Evolutionary conservation across 2,329 filamentous ascomycete genomes (phyloP).

Genomic region (Penicillium vulpinum): DNA sequence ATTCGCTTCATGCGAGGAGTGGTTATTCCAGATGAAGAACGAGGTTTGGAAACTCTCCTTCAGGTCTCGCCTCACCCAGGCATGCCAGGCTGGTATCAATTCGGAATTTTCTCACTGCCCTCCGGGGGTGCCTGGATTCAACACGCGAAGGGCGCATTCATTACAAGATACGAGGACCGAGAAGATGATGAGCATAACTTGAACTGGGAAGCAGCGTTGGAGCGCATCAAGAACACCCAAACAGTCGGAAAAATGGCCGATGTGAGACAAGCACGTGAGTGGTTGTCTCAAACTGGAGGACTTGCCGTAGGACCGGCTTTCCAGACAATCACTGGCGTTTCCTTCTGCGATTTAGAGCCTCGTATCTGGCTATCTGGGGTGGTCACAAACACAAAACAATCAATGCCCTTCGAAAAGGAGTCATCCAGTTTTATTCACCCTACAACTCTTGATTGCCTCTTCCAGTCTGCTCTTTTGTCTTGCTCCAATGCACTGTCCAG

Average conservation of each 20-base stretch:
- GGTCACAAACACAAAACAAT: constrained; percentile 17
- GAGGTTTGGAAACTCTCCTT: constrained; percentile 20
- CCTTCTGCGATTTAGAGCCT: constrained; percentile 14
- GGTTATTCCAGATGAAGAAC: constrained; percentile 20
- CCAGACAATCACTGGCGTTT: constrained; percentile 13
- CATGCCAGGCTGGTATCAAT: constrained; percentile 22
- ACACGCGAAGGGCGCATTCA: constrained; percentile 20
- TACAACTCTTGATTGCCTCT: constrained; percentile 23
- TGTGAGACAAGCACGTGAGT: constrained; percentile 18
- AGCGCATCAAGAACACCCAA: constrained; percentile 19
- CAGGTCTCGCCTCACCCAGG: constrained; percentile 17
- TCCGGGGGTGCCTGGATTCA: constrained; percentile 20
- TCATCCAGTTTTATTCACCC: constrained; percentile 21
- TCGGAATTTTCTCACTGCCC: constrained; percentile 21
- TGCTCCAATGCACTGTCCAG: constrained; percentile 16
- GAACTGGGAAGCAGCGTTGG: constrained; percentile 15
- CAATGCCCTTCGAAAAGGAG: constrained; percentile 22
- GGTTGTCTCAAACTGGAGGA: constrained; percentile 23
- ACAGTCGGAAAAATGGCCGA: constrained; percentile 11
- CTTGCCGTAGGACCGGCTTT: constrained; percentile 19
- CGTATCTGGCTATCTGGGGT: constrained; percentile 16
- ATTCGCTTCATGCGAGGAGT: constrained; percentile 18
- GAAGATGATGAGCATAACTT: constrained; percentile 7
- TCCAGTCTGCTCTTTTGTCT: constrained; percentile 24
- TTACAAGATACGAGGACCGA: constrained; percentile 6